Evolutionary conservation across 208 protist species (phyloP), one percentile per base, ranked within the genome.

Genomic region (Leishmania braziliensis): DNA sequence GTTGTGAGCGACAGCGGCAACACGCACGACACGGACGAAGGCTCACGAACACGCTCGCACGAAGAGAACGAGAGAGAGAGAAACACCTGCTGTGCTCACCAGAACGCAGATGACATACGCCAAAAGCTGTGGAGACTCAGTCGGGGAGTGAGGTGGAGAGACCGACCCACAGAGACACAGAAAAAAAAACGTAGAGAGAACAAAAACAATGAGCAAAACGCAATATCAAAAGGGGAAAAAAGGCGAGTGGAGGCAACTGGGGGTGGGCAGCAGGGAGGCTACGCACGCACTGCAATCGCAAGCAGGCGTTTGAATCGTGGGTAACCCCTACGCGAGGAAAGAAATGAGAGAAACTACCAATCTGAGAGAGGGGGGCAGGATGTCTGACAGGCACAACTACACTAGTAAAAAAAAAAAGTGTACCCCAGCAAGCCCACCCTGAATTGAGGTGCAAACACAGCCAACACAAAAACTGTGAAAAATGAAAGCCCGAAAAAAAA

Each of bases 211-310:
- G 63, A 68, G 26, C 2, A 0, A 39, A 23, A 68, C 26, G 8
- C 3, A 66, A 16, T 39, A 29, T 2, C 43, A 65, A 53, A 77
- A 58, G 16, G 56, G 29, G 66, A 39, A 18, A 65, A 56, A 81
- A 77, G 39, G 68, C 80, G 33, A 68, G 36, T 46, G 63, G 46
- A 75, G 50, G 12, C 4, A 79, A 26, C 65, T 29, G 4, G 48
- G n/a, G 29, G 71, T 58, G 20, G 39, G 20, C 3, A 36, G 20
- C 65, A 71, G 36, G 14, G 18, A 33, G 20, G 39, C 33, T 39
- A 73, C 23, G 8, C 23, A 73, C 69, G 58, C 26, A 63, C 58
- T 26, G 26, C 58, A 23, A 63, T 63, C 58, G 29, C 58, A 63
- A 63, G 26, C 58, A 63, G 20, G 16, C 26, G 26, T n/a, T 63